A percentile compares a stretch with the other conserved stretches of the same genome.
Conservation (phyloP, 192 early-diverging fungal species). For the Glomus cerebriforme region DNA sequence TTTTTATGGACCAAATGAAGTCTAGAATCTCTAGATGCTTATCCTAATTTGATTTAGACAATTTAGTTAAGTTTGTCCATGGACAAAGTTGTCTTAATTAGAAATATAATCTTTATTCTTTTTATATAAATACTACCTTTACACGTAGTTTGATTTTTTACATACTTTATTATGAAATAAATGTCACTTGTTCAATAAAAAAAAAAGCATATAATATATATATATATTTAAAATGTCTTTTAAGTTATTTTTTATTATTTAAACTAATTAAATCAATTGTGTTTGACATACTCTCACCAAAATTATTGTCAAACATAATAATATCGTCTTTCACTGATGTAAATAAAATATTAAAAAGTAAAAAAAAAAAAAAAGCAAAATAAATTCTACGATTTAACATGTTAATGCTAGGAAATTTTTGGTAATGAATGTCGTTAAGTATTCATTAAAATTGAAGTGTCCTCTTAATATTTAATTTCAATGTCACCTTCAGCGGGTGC, state of each 20-base stretch:
- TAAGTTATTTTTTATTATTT: background rate
- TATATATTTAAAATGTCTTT: too few relatives aligned
- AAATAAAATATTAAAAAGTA: background rate
- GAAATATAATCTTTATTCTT: too few relatives aligned
- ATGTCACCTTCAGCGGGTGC: slow-evolving; percentile 77
- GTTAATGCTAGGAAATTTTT: background rate
- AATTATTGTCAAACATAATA: background rate
- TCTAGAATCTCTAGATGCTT: too few relatives aligned
- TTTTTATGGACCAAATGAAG: slow-evolving; percentile 66
- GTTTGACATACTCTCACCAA: background rate
- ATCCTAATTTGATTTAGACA: too few relatives aligned
- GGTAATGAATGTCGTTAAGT: background rate
- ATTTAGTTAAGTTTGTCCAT: too few relatives aligned
- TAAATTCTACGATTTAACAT: background rate
- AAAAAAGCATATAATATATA: too few relatives aligned
- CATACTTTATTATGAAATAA: background rate
- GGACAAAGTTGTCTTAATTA: slow-evolving; percentile 33
- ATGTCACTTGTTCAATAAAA: too few relatives aligned
- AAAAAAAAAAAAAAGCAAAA: background rate
- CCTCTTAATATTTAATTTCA: slow-evolving; percentile 53
- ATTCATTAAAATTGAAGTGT: background rate
- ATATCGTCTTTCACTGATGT: background rate
- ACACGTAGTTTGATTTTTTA: background rate
- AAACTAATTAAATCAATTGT: background rate
- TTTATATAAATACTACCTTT: background rate